Base-by-base conservation (phyloP, 805 yeast species). In the Allodekkera sacchari region DNA sequence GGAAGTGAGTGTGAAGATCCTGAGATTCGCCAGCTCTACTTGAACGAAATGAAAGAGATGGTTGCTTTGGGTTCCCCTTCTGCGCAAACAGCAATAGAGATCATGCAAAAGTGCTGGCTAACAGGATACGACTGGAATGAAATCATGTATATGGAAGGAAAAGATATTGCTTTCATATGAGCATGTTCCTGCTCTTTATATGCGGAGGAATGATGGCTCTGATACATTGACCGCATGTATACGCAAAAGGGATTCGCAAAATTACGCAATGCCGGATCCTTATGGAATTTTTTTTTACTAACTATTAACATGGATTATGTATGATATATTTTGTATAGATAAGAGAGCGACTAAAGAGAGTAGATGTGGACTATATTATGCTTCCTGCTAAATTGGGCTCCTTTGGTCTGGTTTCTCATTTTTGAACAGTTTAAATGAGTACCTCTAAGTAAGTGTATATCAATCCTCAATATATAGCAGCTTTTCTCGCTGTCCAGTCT, bases 31-130 rank as follows among this genome's bases (percentile, higher is more conserved):
- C 41, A 46, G n/a, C 52, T 62, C 17, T 66, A 64, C 38, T 37
- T 51, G 16, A 42, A 48, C 9, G 55, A 77, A 24, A 57, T 75
- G 42, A 39, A 48, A 4, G 51, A 47, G 10, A 58, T 75, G 44
- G 59, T 59, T 7, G 42, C 42, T n/a, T 59, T 61, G 38, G 70
- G 76, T 6, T 52, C 68, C 4, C 52, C 53, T 2, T 44, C 51
- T 9, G 56, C 60, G 4, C 34, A 36, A 5, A 25, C 36, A 29
- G 59, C 56, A 5, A 20, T 45, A 9, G 59, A 53, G 22, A 60
- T 74, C 4, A 68, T 75, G 67, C 47, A 51, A 25, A 46, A 63
- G 38, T 69, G 77, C 44, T 77, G 83, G 83, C 52, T 55, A 4
- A 57, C 66, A 0, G 67, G 68, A 14, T 59, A 59, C 28, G 68